phyloP scores from a whole-genome alignment of 495 filamentous ascomycete genomes.

The Talaromyces ruber region DNA sequence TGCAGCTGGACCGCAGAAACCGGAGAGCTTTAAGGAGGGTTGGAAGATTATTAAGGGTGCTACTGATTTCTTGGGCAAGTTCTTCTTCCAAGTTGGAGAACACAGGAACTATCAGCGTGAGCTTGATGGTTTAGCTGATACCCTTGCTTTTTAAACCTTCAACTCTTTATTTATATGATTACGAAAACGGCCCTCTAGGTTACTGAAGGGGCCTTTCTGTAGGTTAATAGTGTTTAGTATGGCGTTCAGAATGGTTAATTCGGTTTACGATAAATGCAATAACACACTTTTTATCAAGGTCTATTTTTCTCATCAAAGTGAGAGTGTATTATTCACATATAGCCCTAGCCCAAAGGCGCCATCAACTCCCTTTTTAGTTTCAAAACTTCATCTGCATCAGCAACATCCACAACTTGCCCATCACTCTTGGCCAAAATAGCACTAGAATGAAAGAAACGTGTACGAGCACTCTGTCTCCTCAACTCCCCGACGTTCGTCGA shows the following conservation, averaged over 20 bases:
- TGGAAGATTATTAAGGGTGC: conserved; percentile 53
- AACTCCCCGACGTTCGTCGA: conserved; percentile 23
- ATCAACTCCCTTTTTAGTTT: conserved; percentile 1
- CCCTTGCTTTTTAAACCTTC: conserved; percentile 23
- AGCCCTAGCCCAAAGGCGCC: background rate
- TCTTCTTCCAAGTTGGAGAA: conserved; percentile 53
- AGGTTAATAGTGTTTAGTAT: background rate
- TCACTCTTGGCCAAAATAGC: conserved; percentile 14
- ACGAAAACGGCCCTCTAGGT: background rate
- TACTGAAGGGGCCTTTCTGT: background rate
- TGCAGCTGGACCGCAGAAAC: conserved; percentile 37
- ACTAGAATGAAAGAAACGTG: conserved; percentile 30
- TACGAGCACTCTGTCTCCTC: conserved; percentile 12
- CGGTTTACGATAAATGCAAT: background rate
- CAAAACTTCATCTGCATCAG: background rate
- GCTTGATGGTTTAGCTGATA: conserved; percentile 51
- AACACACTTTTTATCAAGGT: background rate
- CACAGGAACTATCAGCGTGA: conserved; percentile 67
- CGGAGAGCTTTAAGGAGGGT: conserved; percentile 47
- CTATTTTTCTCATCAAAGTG: background rate
- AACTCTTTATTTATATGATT: background rate
- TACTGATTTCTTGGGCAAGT: conserved; percentile 57
- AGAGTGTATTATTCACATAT: background rate
- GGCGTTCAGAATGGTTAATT: background rate
- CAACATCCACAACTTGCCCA: background rate